Conservation (phyloP, 352 stramenopile genomes). For the Globisporangium lucens region DNA sequence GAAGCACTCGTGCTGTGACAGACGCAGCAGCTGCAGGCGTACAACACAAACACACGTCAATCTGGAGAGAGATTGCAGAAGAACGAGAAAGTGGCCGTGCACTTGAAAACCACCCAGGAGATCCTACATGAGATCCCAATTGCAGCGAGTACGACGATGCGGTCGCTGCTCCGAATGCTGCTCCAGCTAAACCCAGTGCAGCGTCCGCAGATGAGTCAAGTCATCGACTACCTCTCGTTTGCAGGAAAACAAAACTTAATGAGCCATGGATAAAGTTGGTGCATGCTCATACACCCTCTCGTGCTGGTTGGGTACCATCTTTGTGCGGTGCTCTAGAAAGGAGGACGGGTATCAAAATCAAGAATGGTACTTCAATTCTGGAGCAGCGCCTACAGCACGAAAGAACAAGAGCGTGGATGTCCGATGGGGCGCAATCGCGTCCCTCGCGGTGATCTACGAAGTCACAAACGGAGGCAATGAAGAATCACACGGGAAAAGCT, state of each 20-base stretch:
- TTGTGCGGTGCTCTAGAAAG: too few species aligned
- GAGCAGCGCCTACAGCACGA: too few species aligned
- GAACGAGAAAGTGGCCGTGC: conserved; percentile 25
- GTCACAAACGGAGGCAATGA: too few species aligned
- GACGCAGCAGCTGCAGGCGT: conserved; percentile 25
- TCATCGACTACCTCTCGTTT: conserved; percentile 58
- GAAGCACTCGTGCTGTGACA: conserved; percentile 61
- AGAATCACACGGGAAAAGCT: too few species aligned
- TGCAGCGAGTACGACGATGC: conserved; percentile 32
- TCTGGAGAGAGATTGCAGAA: neutral
- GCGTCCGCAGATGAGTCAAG: conserved; percentile 53
- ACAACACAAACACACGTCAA: conserved; percentile 14
- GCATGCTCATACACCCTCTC: too few species aligned
- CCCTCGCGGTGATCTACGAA: too few species aligned
- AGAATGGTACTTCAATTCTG: too few species aligned
- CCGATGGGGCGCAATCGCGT: too few species aligned
- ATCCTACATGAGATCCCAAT: conserved; percentile 50
- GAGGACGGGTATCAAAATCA: too few species aligned
- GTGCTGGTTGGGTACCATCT: too few species aligned
- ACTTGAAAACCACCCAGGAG: conserved; percentile 38
- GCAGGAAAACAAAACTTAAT: conserved; percentile 15
- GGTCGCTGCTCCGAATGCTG: conserved; percentile 62
- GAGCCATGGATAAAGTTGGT: conserved; percentile 4
- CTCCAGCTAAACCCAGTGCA: conserved; percentile 55
- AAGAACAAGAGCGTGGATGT: too few species aligned